Conservation (phyloP, 2,329 filamentous ascomycete genomes). For the Cladorrhinum sp. region DNA sequence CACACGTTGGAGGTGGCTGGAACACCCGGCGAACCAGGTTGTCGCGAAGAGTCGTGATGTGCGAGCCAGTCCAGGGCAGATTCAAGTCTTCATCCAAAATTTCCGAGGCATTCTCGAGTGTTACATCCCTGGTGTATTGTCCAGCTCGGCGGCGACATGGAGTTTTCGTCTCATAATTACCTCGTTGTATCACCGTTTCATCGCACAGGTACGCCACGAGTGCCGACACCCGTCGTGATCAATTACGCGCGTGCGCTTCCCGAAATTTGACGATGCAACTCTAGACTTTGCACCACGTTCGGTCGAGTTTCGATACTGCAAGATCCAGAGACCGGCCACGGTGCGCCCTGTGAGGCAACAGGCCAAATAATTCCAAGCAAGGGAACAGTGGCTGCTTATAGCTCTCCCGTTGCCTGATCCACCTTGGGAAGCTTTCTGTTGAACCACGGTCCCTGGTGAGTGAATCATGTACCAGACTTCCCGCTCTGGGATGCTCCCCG, state of each 20-base stretch:
- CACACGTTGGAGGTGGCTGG: background rate
- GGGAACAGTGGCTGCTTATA: background rate
- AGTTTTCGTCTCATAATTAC: background rate
- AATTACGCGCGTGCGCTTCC: background rate
- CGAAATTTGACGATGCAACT: background rate
- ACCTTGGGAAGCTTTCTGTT: background rate
- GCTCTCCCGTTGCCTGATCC: background rate
- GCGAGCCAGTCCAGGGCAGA: background rate
- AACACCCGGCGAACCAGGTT: background rate
- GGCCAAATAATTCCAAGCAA: background rate
- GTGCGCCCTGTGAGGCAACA: background rate
- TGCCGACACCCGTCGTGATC: background rate
- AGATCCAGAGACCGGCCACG: background rate
- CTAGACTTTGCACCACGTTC: background rate
- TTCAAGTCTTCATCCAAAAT: background rate
- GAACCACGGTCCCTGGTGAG: background rate
- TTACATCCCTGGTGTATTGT: background rate
- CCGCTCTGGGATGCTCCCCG: background rate
- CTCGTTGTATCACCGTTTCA: constrained; percentile 4
- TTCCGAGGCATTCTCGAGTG: background rate
- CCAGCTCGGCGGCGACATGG: background rate
- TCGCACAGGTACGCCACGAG: background rate
- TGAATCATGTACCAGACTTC: constrained; percentile 1
- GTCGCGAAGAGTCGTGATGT: no score
- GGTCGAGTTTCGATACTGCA: background rate